Percentiles rank a stretch among this genome's conserved stretches.
Conservation (phyloP, 306 rosid genomes). For the Dryas drummondii region DNA sequence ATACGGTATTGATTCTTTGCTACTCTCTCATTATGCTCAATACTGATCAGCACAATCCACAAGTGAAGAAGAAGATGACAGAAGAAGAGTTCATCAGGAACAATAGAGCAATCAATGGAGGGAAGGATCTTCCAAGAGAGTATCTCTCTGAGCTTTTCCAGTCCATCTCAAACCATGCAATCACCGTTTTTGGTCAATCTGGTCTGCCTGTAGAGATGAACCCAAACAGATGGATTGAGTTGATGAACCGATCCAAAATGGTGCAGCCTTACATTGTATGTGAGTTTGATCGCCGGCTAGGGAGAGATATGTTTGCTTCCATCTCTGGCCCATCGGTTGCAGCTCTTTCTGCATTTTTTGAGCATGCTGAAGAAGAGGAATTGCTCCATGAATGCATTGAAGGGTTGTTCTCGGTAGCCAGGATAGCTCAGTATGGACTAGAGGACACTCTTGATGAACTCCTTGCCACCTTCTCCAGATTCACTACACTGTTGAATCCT, state of each 20-base stretch:
- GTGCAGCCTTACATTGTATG: constrained; percentile 38
- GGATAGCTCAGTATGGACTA: constrained; percentile 77
- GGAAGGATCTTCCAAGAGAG: constrained; percentile 89
- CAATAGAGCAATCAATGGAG: constrained; percentile 84
- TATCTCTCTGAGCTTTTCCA: constrained; percentile 76
- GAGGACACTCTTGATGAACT: constrained; percentile 89
- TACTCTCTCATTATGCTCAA: constrained; percentile 92
- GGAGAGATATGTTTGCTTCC: constrained; percentile 93
- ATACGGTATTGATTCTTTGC: constrained; percentile 74
- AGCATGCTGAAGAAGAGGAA: constrained; percentile 85
- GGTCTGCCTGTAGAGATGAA: constrained; percentile 56
- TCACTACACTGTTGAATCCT: constrained; percentile 83
- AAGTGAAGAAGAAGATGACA: constrained; percentile 95
- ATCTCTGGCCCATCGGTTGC: constrained; percentile 90
- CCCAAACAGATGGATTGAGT: constrained; percentile 82
- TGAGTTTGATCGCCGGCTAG: constrained; percentile 54
- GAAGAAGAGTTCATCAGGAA: constrained; percentile 88
- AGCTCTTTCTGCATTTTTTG: constrained; percentile 77
- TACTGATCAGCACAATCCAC: constrained; percentile 94
- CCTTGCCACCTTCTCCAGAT: constrained; percentile 72
- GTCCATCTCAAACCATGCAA: constrained; percentile 63
- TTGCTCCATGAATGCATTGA: constrained; percentile 87
- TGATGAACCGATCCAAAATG: constrained; percentile 62
- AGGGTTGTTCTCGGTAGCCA: constrained; percentile 76
- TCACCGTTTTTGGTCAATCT: constrained; percentile 46